Base-by-base conservation (phyloP, 805 yeast species). In the Saccharomycopsis fibuligera region DNA sequence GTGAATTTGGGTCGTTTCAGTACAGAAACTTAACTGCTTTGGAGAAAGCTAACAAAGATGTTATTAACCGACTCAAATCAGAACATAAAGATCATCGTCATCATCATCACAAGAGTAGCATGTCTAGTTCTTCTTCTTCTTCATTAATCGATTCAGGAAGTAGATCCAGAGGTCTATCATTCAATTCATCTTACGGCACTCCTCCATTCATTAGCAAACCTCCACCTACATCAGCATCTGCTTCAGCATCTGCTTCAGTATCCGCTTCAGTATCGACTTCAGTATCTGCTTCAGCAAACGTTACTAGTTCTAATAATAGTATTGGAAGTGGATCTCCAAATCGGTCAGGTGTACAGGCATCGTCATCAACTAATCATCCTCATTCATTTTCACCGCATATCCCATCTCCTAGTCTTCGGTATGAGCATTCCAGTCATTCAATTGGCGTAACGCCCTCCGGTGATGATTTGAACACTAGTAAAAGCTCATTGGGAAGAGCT, bases 21-120 rank as follows among this genome's bases (percentile, higher is more conserved):
- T 93, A 86, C 66, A 74, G 96, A 56, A 93, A 93, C 62, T 68
- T 93, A 54, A 82, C 91, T 3, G 93, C 93, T 4, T 73, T 95
- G 48, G 98, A 93, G 57, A 86, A 85, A 58, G 97, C 96, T 6
- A 93, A 93, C 61, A 88, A 87, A 60, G 97, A 90, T 65, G 90
- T 86, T 12, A 88, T 93, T 54, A 86, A 86, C 59, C 70, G 96
- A 54, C 74, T 93, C 60, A 86, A 89, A 59, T 82, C 74, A 27
- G 98, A 91, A 62, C 95, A 87, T 62, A 86, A 81, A 30, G 51
- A 48, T 23, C 30, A 78, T 56, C 69, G 66, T 53, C 70, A 66
- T 48, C n/a, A n/a, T n/a, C n/a, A n/a, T n/a, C n/a, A n/a, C n/a
- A 45, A 45, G 22, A 49, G 39, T 24, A 73, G 78, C 44, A 63